Percentiles rank a stretch among this genome's conserved stretches.
phyloP scores from a whole-genome alignment of 768 basidiomycete genomes.

The Pleurotus sapidus region DNA sequence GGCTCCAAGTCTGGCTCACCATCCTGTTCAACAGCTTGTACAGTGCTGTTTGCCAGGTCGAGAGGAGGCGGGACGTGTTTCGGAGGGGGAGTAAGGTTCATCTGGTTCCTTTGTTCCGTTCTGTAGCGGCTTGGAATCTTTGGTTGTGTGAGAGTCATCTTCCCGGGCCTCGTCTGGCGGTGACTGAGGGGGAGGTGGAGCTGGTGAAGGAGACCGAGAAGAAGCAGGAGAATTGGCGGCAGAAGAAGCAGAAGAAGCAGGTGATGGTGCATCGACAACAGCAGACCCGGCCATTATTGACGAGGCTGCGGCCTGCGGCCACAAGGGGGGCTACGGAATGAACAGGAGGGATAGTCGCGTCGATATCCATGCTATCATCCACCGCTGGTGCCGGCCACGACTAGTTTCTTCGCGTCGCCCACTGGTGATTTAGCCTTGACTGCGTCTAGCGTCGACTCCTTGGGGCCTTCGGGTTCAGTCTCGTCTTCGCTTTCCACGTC shows the following conservation, averaged over 20 bases:
- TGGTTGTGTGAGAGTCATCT: constrained; percentile 12
- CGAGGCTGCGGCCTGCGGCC: constrained; percentile 38
- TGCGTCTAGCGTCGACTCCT: constrained; percentile 12
- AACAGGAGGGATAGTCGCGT: constrained; percentile 25
- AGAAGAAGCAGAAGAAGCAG: constrained; percentile 27
- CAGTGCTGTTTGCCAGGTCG: not conserved
- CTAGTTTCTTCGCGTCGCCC: constrained; percentile 15
- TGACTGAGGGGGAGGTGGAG: not conserved
- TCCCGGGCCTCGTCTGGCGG: not conserved
- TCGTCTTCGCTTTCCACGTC: constrained; percentile 16
- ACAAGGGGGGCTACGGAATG: constrained; percentile 25
- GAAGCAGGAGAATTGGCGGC: constrained; percentile 30
- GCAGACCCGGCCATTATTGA: constrained; percentile 47
- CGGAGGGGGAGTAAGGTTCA: not conserved
- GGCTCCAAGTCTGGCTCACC: constrained; percentile 15
- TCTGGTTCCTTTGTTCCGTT: not conserved
- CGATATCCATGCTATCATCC: constrained; percentile 25
- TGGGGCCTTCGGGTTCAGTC: constrained; percentile 11
- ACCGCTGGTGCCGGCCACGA: constrained; percentile 19
- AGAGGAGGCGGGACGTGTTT: constrained; percentile 11
- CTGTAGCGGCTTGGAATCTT: not conserved
- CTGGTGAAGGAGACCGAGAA: constrained; percentile 31
- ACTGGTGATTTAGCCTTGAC: constrained; percentile 8
- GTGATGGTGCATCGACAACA: constrained; percentile 33
- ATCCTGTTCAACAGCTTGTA: constrained; percentile 17